Base-by-base conservation (phyloP, 352 stramenopile genomes). In the Aphanomyces astaci region DNA sequence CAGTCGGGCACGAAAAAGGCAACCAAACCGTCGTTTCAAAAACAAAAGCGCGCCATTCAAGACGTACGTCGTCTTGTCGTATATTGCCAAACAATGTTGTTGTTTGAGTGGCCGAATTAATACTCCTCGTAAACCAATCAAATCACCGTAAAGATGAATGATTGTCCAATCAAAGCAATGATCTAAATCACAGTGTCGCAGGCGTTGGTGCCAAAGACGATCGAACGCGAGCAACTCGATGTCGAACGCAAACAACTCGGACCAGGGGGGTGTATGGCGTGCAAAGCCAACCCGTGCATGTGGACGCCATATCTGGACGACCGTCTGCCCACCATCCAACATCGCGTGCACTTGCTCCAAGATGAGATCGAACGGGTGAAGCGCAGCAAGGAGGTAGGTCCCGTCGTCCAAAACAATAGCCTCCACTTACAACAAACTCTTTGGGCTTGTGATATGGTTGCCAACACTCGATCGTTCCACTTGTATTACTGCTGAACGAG, bases 241-340 rank as follows among this genome's bases (percentile, higher is more conserved):
- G 33, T 83, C 1, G 76, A 90, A 55, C 82, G 91, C 31, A 78
- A 89, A 46, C 78, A 88, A 33, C 76, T 97, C 0, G 89, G 89
- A 0, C 46, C 73, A 17, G 78, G 75, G 10, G 90, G 86, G 2
- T 97, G 89, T 55, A 87, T 94, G 67, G 89, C 86, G 30, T 97
- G 89, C 40, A 77, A 77, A 15, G 75, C 80, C 7, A 90, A 88
- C 40, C 78, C 84, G 46, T 94, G 86, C 59, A 32, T 49, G 7
- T 91, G 86, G 84, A 74, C 77, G 19, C 76, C 75, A 13, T 92
- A 88, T 62, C 64, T 91, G 4, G 66, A 84, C 48, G 80, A 86
- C 24, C 86, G 78, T 3, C 63, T 75, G 46, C 54, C 71, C 19
- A 79, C 78, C 2, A 81, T 94, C 45, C 70, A 87, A 32, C 72